A percentile compares a stretch with the other conserved stretches of the same genome.
phyloP scores from a whole-genome alignment of 176 grass and related monocot species.

The Carex kokanica region DNA sequence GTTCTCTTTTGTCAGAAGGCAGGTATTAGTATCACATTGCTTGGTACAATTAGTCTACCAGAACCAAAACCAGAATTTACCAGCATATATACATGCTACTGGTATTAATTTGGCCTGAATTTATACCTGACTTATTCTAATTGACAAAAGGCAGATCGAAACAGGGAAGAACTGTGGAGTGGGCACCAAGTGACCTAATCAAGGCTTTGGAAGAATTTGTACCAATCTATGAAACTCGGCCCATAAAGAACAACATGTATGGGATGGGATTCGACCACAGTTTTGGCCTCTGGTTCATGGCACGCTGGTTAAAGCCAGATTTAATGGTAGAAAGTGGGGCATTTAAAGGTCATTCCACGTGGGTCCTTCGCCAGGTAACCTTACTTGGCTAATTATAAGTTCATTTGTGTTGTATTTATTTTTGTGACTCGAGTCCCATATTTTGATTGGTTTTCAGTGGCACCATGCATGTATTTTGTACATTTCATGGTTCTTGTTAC shows the following conservation, averaged over 20 bases:
- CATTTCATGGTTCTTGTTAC: background rate
- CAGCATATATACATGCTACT: background rate
- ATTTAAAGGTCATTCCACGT: conserved; percentile 89
- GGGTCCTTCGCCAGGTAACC: conserved; percentile 61
- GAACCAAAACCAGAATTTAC: background rate
- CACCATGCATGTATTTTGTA: background rate
- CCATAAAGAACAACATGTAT: conserved; percentile 87
- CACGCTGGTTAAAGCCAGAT: conserved; percentile 76
- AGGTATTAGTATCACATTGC: background rate
- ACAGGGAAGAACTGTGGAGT: conserved; percentile 57
- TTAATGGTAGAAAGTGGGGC: conserved; percentile 95
- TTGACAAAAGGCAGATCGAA: conserved; percentile 88
- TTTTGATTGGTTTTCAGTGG: background rate
- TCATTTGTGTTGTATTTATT: background rate
- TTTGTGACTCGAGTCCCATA: background rate
- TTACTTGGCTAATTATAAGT: conserved; percentile 19
- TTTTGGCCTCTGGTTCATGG: conserved; percentile 96
- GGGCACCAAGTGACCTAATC: conserved; percentile 65
- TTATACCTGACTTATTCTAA: background rate
- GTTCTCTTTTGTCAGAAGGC: background rate
- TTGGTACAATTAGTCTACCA: background rate
- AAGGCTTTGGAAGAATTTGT: conserved; percentile 79
- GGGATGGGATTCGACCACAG: conserved; percentile 95
- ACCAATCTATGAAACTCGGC: conserved; percentile 73
- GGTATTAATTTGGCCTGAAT: background rate